These are phyloP conservation scores for Solanum pinnatisectum DNA, from an alignment of 257 asterid genomes.

Conservation along the genomic window DNA sequence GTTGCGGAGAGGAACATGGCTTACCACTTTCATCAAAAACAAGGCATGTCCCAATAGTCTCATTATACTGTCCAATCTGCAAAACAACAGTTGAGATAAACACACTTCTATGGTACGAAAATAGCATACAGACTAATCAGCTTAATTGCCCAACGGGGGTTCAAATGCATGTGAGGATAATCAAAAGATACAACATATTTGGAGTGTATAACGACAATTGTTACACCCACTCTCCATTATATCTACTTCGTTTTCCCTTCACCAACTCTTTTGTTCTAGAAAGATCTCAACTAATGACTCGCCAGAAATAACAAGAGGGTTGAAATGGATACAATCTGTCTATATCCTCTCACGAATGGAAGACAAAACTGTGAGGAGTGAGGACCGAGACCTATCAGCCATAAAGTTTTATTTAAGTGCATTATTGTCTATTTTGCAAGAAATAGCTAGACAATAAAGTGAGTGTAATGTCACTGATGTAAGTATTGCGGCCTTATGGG, in stretches of 20 bases:
- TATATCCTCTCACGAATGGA: neutral
- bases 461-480: neutral
- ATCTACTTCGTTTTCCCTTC: neutral
- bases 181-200: neutral
- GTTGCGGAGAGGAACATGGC: conserved; percentile 6
- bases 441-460: neutral
- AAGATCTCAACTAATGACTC: neutral
- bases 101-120: neutral
- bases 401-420: neutral
- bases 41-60: conserved; percentile 82
- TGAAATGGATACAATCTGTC: neutral
- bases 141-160: neutral
- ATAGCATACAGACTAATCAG: neutral
- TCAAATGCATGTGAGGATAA: neutral
- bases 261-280: neutral
- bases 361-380: neutral
- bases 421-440: neutral
- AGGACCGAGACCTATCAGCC: neutral
- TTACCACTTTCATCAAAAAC: conserved; percentile 70
- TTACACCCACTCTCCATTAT: neutral
- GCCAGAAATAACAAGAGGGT: neutral
- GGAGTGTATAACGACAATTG: neutral
- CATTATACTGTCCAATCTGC: conserved; percentile 82
- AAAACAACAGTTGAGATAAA: neutral
- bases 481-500: neutral